Evolutionary conservation across 163 green algal species (phyloP).

Genomic region (Chlamydomonas reinhardtii): DNA sequence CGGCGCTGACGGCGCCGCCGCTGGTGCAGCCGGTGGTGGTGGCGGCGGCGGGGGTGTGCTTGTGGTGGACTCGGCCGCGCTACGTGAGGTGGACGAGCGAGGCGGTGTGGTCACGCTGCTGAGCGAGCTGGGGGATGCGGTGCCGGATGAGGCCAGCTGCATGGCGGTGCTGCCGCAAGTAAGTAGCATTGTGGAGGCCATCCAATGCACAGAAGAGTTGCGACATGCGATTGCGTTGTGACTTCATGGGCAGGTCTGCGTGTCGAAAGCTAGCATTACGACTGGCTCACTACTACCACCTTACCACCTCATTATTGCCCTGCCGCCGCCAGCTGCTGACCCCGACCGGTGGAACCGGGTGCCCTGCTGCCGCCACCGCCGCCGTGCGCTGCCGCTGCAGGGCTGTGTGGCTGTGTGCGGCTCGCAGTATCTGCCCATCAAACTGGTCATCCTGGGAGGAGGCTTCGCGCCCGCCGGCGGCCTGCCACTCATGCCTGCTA

Average conservation of each 20-base stretch:
- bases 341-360: too few relatives aligned
- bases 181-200: too few relatives aligned
- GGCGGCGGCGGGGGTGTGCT: not conserved
- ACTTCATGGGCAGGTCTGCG: too few relatives aligned
- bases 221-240: too few relatives aligned
- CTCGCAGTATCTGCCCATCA: not conserved
- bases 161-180: conserved; percentile 8
- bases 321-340: too few relatives aligned
- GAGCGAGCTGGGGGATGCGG: not conserved
- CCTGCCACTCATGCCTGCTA: not conserved
- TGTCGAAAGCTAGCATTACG: too few relatives aligned
- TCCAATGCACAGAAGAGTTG: too few relatives aligned
- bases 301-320: too few relatives aligned
- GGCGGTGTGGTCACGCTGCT: not conserved
- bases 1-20: not conserved
- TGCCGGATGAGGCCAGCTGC: not conserved
- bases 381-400: too few relatives aligned
- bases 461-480: not conserved
- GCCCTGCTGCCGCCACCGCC: too few relatives aligned
- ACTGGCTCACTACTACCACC: too few relatives aligned
- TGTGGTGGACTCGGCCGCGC: not conserved
- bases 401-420: not conserved
- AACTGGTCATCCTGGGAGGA: not conserved
- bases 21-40: not conserved
- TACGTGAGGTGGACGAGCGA: not conserved